phyloP scores from a whole-genome alignment of 2,329 filamentous ascomycete genomes.

The Epichloe amarillans region DNA sequence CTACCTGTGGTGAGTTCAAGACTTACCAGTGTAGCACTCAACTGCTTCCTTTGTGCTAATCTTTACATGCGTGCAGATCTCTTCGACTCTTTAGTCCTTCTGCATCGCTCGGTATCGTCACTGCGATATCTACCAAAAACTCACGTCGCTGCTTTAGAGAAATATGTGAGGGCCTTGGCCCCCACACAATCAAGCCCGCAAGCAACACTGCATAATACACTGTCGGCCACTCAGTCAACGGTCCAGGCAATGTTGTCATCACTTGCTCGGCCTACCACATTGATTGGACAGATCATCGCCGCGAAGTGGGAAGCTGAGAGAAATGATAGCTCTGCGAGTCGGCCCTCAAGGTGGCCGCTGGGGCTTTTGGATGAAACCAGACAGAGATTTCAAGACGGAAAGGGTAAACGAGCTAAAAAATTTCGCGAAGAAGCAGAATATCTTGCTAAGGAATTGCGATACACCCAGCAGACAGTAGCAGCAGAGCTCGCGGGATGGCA shows the following conservation, averaged over 20 bases:
- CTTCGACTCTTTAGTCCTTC: conserved; percentile 47
- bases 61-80: conserved; percentile 37
- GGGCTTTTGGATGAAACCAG: conserved; percentile 78
- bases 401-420: conserved; percentile 63
- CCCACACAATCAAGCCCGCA: conserved; percentile 63
- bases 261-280: conserved; percentile 62
- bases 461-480: conserved; percentile 88
- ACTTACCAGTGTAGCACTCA: not conserved
- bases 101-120: conserved; percentile 38
- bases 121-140: conserved; percentile 53
- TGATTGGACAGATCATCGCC: conserved; percentile 64
- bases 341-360: conserved; percentile 68
- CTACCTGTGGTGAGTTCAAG: conserved; percentile 37
- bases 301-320: conserved; percentile 68
- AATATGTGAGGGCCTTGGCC: conserved; percentile 52
- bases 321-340: conserved; percentile 58
- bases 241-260: conserved; percentile 70
- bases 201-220: conserved; percentile 56
- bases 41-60: not conserved
- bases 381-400: conserved; percentile 68
- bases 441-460: conserved; percentile 70
- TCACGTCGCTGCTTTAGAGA: conserved; percentile 58
- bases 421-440: conserved; percentile 57
- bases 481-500: conserved; percentile 89
- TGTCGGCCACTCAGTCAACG: conserved; percentile 72